These are phyloP conservation scores for Gynostemma pentaphyllum DNA, from an alignment of 306 rosid genomes.

Conservation along the genomic window DNA sequence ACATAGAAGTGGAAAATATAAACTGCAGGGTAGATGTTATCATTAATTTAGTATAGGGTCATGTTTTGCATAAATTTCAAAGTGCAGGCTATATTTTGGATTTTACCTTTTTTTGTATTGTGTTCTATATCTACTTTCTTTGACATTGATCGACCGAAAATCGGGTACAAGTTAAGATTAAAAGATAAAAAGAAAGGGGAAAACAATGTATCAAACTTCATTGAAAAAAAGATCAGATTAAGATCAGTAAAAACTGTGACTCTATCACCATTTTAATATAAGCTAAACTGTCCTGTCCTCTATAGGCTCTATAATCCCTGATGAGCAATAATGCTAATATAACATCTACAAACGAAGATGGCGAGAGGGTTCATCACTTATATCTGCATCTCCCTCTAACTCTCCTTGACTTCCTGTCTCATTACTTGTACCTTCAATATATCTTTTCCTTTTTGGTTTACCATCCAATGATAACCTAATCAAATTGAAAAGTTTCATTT, in stretches of 20 bases:
- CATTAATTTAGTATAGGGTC: no score
- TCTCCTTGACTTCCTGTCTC: slow-evolving; percentile 3
- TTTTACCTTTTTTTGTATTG: no score
- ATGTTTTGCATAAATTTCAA: no score
- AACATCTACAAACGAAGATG: neutral
- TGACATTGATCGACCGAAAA: no score
- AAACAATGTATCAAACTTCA: neutral
- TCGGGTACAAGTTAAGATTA: no score
- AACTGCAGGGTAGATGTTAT: no score
- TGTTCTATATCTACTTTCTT: no score
- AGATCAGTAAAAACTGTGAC: slow-evolving; percentile 5
- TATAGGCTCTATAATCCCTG: neutral
- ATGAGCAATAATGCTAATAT: neutral
- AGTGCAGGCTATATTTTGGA: no score
- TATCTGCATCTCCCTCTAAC: neutral
- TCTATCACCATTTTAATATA: neutral
- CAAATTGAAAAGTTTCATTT: neutral
- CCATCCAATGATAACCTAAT: slow-evolving; percentile 35
- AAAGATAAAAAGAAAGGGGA: neutral
- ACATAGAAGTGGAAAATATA: no score
- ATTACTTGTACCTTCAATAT: neutral
- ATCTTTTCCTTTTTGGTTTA: slow-evolving; percentile 30
- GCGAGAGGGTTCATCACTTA: neutral
- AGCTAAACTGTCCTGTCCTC: neutral
- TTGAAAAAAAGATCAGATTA: neutral